Evolutionary conservation across 305 asterid species (phyloP).

Genomic region (Rubia occidens): DNA sequence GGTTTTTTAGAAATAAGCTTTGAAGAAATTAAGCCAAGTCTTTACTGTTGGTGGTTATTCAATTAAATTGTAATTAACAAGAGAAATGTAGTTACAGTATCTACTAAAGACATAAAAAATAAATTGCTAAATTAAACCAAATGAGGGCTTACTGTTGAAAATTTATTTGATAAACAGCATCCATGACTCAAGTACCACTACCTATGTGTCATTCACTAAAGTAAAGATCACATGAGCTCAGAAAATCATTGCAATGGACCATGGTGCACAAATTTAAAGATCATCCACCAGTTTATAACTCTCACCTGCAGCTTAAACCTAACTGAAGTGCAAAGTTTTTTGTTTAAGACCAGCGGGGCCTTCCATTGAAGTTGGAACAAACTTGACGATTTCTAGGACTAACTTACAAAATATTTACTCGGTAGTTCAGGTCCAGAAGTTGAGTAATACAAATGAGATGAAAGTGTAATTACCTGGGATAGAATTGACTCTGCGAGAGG

Average conservation of each 20-base stretch:
- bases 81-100: not conserved
- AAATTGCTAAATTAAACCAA: not conserved
- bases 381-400: not conserved
- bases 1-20: not conserved
- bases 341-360: not conserved
- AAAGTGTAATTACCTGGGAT: constrained; percentile 42
- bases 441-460: not conserved
- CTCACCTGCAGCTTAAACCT: not conserved
- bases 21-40: not conserved
- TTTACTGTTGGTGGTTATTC: not conserved
- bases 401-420: not conserved
- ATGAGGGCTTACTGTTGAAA: not conserved
- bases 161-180: not conserved
- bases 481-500: constrained; percentile 74
- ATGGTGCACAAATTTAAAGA: not conserved
- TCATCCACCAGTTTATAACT: not conserved
- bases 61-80: not conserved
- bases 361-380: not conserved
- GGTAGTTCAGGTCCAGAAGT: not conserved
- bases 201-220: not conserved
- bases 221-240: not conserved
- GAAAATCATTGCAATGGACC: not conserved
- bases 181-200: not conserved
- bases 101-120: not conserved
- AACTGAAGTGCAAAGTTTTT: not conserved